phyloP scores from a whole-genome alignment of 2,329 filamentous ascomycete genomes.

The Aspergillus tanneri region DNA sequence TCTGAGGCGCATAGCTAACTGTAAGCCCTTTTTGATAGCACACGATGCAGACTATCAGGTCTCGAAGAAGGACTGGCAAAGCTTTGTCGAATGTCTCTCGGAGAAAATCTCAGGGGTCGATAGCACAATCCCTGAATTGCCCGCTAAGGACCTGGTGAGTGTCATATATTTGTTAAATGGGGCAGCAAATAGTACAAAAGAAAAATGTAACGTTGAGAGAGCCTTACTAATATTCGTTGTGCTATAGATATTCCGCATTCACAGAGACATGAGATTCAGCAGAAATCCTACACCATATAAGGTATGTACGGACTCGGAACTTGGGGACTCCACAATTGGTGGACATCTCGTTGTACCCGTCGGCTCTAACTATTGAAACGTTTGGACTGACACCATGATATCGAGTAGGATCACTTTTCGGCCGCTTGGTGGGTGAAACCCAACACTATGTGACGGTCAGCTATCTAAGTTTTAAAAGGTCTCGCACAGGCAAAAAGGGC shows the following conservation, averaged over 20 bases:
- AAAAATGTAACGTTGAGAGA: slow-evolving; percentile 2
- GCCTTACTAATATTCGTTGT: slow-evolving; percentile 12
- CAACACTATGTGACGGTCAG: slow-evolving; percentile 11
- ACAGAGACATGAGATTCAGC: slow-evolving; percentile 80
- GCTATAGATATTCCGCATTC: slow-evolving; percentile 72
- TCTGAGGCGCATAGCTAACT: slow-evolving; percentile 6
- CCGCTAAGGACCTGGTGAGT: slow-evolving; percentile 73
- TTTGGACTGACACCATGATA: slow-evolving; percentile 8
- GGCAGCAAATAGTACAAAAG: neutral
- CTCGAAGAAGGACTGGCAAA: slow-evolving; percentile 76
- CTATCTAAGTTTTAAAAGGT: slow-evolving; percentile 49
- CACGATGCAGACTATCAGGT: slow-evolving; percentile 77
- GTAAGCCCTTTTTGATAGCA: slow-evolving; percentile 48
- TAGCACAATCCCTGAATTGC: slow-evolving; percentile 80
- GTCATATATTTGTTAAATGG: neutral
- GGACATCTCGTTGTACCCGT: slow-evolving; percentile 10
- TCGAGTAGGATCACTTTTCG: slow-evolving; percentile 69
- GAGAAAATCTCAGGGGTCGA: slow-evolving; percentile 70
- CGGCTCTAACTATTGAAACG: slow-evolving; percentile 13
- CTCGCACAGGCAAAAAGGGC: slow-evolving; percentile 80
- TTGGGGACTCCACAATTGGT: neutral
- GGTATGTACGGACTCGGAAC: slow-evolving; percentile 47
- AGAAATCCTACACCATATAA: slow-evolving; percentile 87
- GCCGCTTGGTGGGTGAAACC: slow-evolving; percentile 64
- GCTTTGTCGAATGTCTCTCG: slow-evolving; percentile 71